These are phyloP conservation scores for Rhododendron griersonianum DNA, from an alignment of 148 eudicot genomes.

Conservation along the genomic window DNA sequence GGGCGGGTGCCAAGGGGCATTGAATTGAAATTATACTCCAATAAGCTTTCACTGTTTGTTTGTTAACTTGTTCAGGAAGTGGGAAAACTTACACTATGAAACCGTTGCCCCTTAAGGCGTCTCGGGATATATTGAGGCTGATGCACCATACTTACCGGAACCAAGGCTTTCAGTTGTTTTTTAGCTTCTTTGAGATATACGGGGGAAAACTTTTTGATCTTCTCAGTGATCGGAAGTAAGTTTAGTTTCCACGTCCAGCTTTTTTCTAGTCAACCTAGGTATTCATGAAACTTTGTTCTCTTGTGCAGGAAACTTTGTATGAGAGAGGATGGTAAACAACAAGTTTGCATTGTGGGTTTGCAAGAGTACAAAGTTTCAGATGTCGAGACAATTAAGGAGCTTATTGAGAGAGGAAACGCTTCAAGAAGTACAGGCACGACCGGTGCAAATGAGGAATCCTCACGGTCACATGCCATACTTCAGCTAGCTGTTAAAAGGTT, in stretches of 20 bases:
- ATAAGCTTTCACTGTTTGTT: constrained; percentile 11
- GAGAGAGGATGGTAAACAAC: constrained; percentile 96
- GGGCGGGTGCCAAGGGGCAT: not conserved
- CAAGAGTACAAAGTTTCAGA: constrained; percentile 89
- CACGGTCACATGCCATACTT: constrained; percentile 98
- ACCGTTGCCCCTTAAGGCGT: constrained; percentile 87
- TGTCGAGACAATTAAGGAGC: constrained; percentile 89
- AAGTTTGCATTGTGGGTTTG: constrained; percentile 97
- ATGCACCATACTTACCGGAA: constrained; percentile 88
- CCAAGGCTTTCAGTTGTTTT: constrained; percentile 87
- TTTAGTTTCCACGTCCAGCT: not conserved
- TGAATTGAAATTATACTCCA: not conserved
- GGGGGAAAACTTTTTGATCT: constrained; percentile 97
- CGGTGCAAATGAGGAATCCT: constrained; percentile 99
- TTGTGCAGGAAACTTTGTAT: constrained; percentile 81
- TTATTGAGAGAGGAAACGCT: constrained; percentile 87
- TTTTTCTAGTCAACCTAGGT: not conserved
- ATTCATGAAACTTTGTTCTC: not conserved
- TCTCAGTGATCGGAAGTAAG: constrained; percentile 92
- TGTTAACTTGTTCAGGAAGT: constrained; percentile 57
- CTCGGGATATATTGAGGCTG: constrained; percentile 84
- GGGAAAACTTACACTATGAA: constrained; percentile 98
- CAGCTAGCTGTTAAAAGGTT: constrained; percentile 83
- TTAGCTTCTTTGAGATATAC: constrained; percentile 98
- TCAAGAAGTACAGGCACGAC: constrained; percentile 97